phyloP scores from a whole-genome alignment of 106 monocot genomes.

The Hemerocallis citrina region DNA sequence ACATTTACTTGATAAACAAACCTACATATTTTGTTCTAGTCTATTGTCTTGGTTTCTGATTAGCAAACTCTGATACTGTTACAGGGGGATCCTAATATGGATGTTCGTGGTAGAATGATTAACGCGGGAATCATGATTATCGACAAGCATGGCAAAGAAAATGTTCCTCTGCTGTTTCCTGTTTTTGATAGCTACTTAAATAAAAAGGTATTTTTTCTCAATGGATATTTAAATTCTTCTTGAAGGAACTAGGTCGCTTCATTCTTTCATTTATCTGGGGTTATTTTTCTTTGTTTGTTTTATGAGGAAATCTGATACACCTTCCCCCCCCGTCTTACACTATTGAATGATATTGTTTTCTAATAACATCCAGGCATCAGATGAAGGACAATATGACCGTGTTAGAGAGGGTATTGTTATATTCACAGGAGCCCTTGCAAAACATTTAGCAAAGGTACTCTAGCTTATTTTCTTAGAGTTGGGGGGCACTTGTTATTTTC shows the following conservation, averaged over 20 bases:
- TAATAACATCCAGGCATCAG: constrained; percentile 44
- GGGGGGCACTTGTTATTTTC: constrained; percentile 2
- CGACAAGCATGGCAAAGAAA: constrained; percentile 91
- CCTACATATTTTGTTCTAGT: not conserved
- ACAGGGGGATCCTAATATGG: constrained; percentile 90
- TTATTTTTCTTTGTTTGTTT: not conserved
- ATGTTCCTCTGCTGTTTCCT: constrained; percentile 86
- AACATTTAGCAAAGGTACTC: constrained; percentile 89
- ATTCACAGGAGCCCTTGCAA: constrained; percentile 93
- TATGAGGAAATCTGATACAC: too few relatives aligned
- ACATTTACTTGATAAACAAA: too few relatives aligned
- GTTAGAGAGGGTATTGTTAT: constrained; percentile 97
- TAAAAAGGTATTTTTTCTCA: constrained; percentile 62
- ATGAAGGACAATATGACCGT: constrained; percentile 94
- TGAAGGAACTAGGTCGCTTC: not conserved
- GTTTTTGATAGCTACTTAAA: constrained; percentile 96
- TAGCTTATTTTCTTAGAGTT: too few relatives aligned
- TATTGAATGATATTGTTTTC: not conserved
- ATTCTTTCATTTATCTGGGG: not conserved
- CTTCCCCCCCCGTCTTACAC: too few relatives aligned
- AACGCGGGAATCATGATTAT: constrained; percentile 94
- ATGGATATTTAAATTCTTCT: not conserved
- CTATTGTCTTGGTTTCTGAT: not conserved
- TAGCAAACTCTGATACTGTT: constrained; percentile 7
- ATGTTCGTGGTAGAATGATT: constrained; percentile 92